These are phyloP conservation scores for Brettanomyces sp. DNA, from an alignment of 805 yeast genomes.

Conservation along the genomic window DNA sequence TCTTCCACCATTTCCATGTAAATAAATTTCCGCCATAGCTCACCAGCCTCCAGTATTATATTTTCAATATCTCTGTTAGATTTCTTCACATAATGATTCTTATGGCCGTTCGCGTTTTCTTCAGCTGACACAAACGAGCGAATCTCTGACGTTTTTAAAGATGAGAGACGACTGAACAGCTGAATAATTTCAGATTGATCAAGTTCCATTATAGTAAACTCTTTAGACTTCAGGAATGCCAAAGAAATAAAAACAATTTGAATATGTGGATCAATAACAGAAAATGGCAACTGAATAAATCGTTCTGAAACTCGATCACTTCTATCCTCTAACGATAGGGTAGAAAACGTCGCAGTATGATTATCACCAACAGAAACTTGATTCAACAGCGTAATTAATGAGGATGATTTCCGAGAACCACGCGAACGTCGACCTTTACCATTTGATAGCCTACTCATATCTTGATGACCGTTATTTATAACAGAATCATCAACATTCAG, in stretches of 20 bases:
- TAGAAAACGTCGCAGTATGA: constrained; percentile 21
- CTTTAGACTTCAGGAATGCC: constrained; percentile 74
- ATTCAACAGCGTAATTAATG: constrained; percentile 22
- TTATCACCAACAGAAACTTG: constrained; percentile 17
- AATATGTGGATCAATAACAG: constrained; percentile 63
- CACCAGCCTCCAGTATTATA: constrained; percentile 71
- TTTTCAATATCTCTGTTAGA: constrained; percentile 54
- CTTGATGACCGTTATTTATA: constrained; percentile 1
- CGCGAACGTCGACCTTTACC: background rate
- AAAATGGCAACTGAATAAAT: constrained; percentile 34
- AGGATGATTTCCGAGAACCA: constrained; percentile 19
- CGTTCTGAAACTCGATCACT: constrained; percentile 17
- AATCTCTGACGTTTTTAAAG: constrained; percentile 26
- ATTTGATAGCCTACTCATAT: constrained; percentile 2
- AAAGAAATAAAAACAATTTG: constrained; percentile 68
- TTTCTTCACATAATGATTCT: constrained; percentile 9
- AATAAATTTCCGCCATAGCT: constrained; percentile 78
- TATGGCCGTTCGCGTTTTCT: constrained; percentile 2
- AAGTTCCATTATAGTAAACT: constrained; percentile 68
- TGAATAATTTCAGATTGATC: constrained; percentile 88
- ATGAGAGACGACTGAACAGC: constrained; percentile 50
- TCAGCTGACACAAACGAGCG: constrained; percentile 17
- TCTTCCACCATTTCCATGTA: constrained; percentile 50
- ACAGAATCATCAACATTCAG: constrained; percentile 21
- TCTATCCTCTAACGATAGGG: constrained; percentile 4